These are phyloP conservation scores for Pulveroboletus sp. DNA, from an alignment of 768 basidiomycete species.

Conservation along the genomic window DNA sequence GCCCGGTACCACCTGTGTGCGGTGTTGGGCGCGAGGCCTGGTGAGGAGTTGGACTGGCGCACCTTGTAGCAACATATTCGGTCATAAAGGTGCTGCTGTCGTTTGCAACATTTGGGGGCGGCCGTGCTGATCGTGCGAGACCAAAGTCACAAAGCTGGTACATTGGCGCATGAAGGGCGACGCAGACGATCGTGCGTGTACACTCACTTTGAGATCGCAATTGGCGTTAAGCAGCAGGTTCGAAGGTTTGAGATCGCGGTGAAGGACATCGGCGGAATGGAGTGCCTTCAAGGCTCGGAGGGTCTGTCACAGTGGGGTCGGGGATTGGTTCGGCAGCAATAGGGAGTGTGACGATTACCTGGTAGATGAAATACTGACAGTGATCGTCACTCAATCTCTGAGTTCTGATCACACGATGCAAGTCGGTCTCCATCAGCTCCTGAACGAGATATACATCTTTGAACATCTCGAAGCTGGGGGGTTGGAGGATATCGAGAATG, in stretches of 20 bases:
- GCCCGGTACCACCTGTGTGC: conserved; percentile 85
- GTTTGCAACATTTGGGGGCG: conserved; percentile 66
- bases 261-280: conserved; percentile 92
- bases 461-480: conserved; percentile 70
- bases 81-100: conserved; percentile 82
- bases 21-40: conserved; percentile 2
- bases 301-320: conserved; percentile 39
- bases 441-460: conserved; percentile 77
- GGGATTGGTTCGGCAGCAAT: not conserved
- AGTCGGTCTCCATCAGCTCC: conserved; percentile 88
- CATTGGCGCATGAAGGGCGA: conserved; percentile 1
- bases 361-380: conserved; percentile 96
- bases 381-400: conserved; percentile 94
- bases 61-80: conserved; percentile 95
- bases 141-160: conserved; percentile 80
- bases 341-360: conserved; percentile 43
- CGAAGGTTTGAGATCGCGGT: conserved; percentile 93
- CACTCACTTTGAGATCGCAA: conserved; percentile 84
- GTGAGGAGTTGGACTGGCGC: conserved; percentile 1
- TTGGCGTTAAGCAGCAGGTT: conserved; percentile 95
- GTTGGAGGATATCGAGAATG: conserved; percentile 90
- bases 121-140: conserved; percentile 74
- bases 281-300: conserved; percentile 91
- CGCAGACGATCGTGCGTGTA: not conserved
- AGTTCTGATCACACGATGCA: conserved; percentile 94